Base-by-base conservation (phyloP, 2,329 filamentous ascomycete species). In the Penicillium sp. region DNA sequence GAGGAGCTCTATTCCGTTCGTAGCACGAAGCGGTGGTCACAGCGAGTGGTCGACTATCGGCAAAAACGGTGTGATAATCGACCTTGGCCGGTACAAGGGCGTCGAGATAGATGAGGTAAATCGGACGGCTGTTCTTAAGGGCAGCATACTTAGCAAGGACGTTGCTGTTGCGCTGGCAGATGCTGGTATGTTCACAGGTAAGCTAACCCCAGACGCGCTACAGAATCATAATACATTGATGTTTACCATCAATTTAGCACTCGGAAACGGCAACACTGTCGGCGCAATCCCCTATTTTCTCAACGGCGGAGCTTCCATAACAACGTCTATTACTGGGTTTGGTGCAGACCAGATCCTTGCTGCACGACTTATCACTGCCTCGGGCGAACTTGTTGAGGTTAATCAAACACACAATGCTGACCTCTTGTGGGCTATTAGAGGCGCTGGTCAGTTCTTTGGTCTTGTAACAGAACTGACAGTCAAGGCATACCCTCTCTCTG, bases 391-490 rank as follows among this genome's bases (percentile, higher is more conserved):
- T 20, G 61, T 68, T 20, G 68, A 64, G 5, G 69, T 66, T 4
- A 65, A 61, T 23, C 62, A 60, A 40, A 62, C 51, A n/a, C 57
- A 60, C 20, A 63, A 72, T 45, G 12, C 50, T 14, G 68, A 71
- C 42, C 61, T 72, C 5, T 70, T 50, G 6, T 50, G 33, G 48
- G 48, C 48, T 11, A 18, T 50, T 50, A 67, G 68, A 48, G 68
- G 67, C 8, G 68, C 68, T 21, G 67, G 66, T 1, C 65, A 65
- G 48, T 69, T 66, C 51, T 71, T 68, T 47, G 69, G 70, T 11
- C 63, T 72, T 43, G 67, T 71, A 5, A 71, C 38, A 9, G 43
- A 55, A n/a, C 38, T 49, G 26, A 43, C n/a, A 18, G 16, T 26
- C 38, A 11, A 53, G 20, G 51, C 26, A 53, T 46, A 53, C 14